Base-by-base conservation (phyloP, 176 grass and related monocot genomes). In the Paspalum notatum region DNA sequence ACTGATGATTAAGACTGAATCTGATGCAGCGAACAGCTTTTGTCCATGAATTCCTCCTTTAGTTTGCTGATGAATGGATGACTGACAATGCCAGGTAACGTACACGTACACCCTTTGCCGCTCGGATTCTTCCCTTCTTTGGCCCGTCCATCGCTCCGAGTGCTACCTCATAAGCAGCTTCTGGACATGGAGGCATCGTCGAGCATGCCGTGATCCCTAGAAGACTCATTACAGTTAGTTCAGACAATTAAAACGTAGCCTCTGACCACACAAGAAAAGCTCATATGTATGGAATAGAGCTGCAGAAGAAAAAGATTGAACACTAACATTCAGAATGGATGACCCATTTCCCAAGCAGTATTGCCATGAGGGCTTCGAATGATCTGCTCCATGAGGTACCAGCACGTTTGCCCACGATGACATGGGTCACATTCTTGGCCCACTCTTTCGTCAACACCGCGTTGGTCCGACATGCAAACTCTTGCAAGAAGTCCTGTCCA, bases 281-380 rank as follows among this genome's bases (percentile, higher is more conserved):
- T 54, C 21, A 12, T 14, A 49, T 51, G 60, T 32, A 3, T 3
- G 32, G 32, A 32, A 32, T 76, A 22, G 43, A 75, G 49, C 46
- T 76, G 22, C 44, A 61, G 26, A 1, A 27, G 47, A 24, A 16
- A 69, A 16, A 69, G 38, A 71, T 70, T 64, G 42, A 69, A 63
- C 37, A 85, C 82, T 85, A 25, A 89, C 87, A 89, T 81, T 59
- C 46, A 54, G 32, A 21, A 20, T 7, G 74, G 63, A 89, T 39
- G 80, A 89, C 39, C 82, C 87, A 89, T 75, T 63, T 89, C 15
- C 87, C 82, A 71, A 53, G 76, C 2, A 85, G 16, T 65, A 85
- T 71, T 11, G 56, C 82, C 87, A 85, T 89, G 62, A 89, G 56
- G 78, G 71, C 82, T 67, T 89, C 77, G 71, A 81, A 89, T 11